Base-by-base conservation (phyloP, 139 green algal genomes). In the Penium margaritaceum region DNA sequence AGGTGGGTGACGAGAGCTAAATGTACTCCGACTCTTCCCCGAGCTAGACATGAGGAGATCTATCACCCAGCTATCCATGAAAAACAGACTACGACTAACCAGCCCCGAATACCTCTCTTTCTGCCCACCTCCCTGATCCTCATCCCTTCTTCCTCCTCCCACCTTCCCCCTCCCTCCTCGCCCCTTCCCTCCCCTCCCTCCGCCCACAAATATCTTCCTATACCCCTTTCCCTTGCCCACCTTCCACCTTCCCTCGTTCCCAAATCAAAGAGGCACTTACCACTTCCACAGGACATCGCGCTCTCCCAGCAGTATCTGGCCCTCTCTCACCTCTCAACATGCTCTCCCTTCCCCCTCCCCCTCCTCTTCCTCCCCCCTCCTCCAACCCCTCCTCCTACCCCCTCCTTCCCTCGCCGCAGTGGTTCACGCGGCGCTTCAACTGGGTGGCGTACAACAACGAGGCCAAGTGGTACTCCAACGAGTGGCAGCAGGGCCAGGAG, bases 371-470 rank as follows among this genome's bases (percentile, higher is more conserved):
- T 15, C 51, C 51, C 51, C 51, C 1, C 15, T 60, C 24, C 7
- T 29, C 46, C 7, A 19, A 57, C 12, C 24, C 46, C 12, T 27
- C n/a, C 24, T 21, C 46, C 46, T 57, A 1, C 2, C 21, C 17
- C 43, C 43, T 54, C 12, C n/a, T 57, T 21, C 12, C 6, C 5
- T 57, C 46, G 19, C 9, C 5, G n/a, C 68, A 76, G 68, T 76
- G 68, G 68, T 65, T 63, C 30, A 9, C n/a, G n/a, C 17, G 6
- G 53, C 57, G 68, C 17, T 80, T 80, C 73, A 80, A 70, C 35
- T 80, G 73, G 73, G 34, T 33, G 5, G 64, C 68, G 41, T 63
- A 78, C 15, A 72, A 81, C 35, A 81, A 81, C 32, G 74, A 81
- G 2, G 47, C 47, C 32, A 81, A 81, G 36, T 81, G 74, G 74